phyloP scores from a whole-genome alignment of 148 eudicot species.

The Fallopia convolvulus region DNA sequence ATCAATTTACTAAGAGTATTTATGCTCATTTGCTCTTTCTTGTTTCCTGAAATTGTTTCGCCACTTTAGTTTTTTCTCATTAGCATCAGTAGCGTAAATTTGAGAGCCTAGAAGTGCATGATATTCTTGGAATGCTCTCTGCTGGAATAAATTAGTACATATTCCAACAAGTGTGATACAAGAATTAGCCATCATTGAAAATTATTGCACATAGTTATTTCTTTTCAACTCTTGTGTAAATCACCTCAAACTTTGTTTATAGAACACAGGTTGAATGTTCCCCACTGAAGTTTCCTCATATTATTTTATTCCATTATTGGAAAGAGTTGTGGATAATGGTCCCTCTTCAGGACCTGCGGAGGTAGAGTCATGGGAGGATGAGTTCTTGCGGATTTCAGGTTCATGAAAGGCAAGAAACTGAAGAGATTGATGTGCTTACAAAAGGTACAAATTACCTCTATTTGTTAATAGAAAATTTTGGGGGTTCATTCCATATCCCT shows the following conservation, averaged over 20 bases:
- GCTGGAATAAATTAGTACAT: background rate
- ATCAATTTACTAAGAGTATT: background rate
- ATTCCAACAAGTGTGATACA: background rate
- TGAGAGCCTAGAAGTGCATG: background rate
- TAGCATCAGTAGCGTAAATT: background rate
- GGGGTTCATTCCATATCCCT: background rate
- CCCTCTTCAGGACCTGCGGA: slow-evolving; percentile 23
- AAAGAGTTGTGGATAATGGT: slow-evolving; percentile 24
- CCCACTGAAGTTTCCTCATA: slow-evolving; percentile 15
- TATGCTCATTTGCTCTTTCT: background rate
- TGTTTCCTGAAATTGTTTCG: background rate
- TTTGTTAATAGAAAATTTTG: background rate
- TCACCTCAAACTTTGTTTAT: background rate
- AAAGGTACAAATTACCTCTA: slow-evolving; percentile 32
- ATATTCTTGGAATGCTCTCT: background rate
- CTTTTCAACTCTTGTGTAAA: background rate
- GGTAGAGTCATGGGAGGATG: slow-evolving; percentile 95
- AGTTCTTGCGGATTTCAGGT: slow-evolving; percentile 68
- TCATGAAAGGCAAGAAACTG: slow-evolving; percentile 50
- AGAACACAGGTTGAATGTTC: slow-evolving; percentile 71
- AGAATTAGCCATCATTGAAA: background rate
- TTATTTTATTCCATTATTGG: slow-evolving; percentile 60
- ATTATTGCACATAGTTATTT: background rate
- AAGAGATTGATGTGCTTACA: slow-evolving; percentile 56
- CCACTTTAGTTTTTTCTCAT: background rate